Base-by-base conservation (phyloP, 179 eudicot genomes). In the Heliamphora pulchella region DNA sequence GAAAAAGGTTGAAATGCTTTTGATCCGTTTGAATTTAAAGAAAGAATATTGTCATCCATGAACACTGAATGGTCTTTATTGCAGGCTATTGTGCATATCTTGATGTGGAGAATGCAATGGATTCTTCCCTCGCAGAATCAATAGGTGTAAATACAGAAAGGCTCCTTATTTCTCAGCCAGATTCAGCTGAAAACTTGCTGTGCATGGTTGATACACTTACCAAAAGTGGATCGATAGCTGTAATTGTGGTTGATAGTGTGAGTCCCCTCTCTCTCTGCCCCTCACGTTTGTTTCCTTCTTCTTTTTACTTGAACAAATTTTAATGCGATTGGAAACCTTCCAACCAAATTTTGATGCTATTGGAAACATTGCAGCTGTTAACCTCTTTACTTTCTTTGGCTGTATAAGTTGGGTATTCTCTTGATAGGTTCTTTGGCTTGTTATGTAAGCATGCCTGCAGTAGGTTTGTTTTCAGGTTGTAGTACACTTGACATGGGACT, bases 51-150 rank as follows among this genome's bases (percentile, higher is more conserved):
- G 51, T 51, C 53, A 51, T 61, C 8, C 50, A 51, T 74, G 22
- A 46, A 50, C 73, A 64, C 63, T 76, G 57, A 62, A 54, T 57
- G 50, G 51, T 69, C 80, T 54, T 44, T 78, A 44, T 85, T 80
- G 85, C 88, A 96, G 99, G 99, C 47, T 92, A 91, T 83, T 96
- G 99, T 85, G 98, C 99, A 59, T 94, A 89, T 82, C 90, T 96
- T 81, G 99, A 96, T 88, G 95, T 87, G 75, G 99, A 96, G 88
- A 92, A 96, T 84, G 98, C 98, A 14, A 39, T 96, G 93, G 90
- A 93, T 82, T 94, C 94, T 80, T 67, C 77, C 62, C 93, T 96
- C 80, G 94, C 91, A 72, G 94, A 96, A 88, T 84, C 93, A 78
- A 89, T 94, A 39, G 98, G 98, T 68, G 92, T 96, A 53, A 83